Percentiles rank a stretch among this genome's conserved stretches.
Conservation (phyloP, 495 filamentous ascomycete genomes). For the Penicillium egyptiacum region DNA sequence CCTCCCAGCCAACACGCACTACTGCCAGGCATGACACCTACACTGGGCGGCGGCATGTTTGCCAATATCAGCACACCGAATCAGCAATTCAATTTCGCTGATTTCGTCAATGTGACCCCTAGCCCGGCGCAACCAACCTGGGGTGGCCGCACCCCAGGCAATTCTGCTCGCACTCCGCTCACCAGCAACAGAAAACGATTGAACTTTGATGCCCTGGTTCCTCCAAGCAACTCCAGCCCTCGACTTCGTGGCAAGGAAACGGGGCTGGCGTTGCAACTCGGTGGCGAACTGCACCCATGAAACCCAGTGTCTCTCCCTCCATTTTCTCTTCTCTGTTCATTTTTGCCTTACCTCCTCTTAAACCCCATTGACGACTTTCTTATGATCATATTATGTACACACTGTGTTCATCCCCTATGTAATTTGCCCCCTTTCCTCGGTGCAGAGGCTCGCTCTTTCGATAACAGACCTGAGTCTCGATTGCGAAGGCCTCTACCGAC, state of each 20-base stretch:
- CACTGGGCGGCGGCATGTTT: conserved; percentile 64
- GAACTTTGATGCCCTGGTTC: conserved; percentile 66
- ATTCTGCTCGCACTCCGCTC: conserved; percentile 59
- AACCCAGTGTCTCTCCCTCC: neutral
- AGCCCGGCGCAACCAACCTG: conserved; percentile 87
- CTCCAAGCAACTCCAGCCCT: conserved; percentile 47
- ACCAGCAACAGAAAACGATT: conserved; percentile 56
- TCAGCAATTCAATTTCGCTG: conserved; percentile 87
- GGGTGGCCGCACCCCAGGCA: conserved; percentile 59
- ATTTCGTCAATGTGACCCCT: conserved; percentile 96
- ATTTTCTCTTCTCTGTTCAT: conserved; percentile 27
- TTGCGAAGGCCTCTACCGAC: neutral
- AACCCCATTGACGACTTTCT: conserved; percentile 35
- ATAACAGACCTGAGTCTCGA: neutral
- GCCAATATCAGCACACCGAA: conserved; percentile 57
- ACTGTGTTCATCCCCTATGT: conserved; percentile 29
- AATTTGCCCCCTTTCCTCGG: conserved; percentile 9
- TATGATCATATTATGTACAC: conserved; percentile 30
- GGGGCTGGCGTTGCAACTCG: conserved; percentile 42
- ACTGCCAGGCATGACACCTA: conserved; percentile 66
- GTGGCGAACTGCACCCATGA: conserved; percentile 45
- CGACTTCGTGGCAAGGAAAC: conserved; percentile 32
- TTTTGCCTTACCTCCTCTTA: conserved; percentile 11
- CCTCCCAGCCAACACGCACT: conserved; percentile 77
- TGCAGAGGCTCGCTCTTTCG: neutral